phyloP scores from a whole-genome alignment of 2,329 filamentous ascomycete genomes.

The Beauveria sp. region DNA sequence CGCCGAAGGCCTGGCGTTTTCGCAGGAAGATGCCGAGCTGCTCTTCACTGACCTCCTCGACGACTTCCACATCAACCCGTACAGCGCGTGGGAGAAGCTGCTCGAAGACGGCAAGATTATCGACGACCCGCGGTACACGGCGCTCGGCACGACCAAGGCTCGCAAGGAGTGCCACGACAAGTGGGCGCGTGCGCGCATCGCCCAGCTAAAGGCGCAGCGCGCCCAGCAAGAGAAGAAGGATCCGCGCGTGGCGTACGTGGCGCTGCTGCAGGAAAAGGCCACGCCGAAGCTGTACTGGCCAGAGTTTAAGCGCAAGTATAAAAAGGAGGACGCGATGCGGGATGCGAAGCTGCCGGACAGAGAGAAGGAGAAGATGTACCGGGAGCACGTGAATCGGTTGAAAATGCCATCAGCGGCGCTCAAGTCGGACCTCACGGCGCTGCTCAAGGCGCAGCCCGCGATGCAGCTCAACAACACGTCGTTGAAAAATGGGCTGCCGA shows the following conservation, averaged over 20 bases:
- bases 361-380: slow-evolving; percentile 72
- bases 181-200: slow-evolving; percentile 75
- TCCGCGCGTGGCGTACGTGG: slow-evolving; percentile 73
- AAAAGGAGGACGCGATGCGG: slow-evolving; percentile 73
- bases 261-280: slow-evolving; percentile 72
- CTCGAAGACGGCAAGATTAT: slow-evolving; percentile 75
- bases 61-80: slow-evolving; percentile 77
- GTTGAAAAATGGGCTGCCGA: slow-evolving; percentile 49
- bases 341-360: slow-evolving; percentile 64
- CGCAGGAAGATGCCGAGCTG: slow-evolving; percentile 65
- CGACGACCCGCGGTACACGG: slow-evolving; percentile 80
- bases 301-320: slow-evolving; percentile 88
- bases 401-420: slow-evolving; percentile 58
- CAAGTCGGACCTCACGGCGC: slow-evolving; percentile 59
- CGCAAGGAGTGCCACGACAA: slow-evolving; percentile 76
- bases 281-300: slow-evolving; percentile 94
- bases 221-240: slow-evolving; percentile 74
- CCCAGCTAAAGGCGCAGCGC: slow-evolving; percentile 61
- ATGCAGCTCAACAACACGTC: slow-evolving; percentile 53
- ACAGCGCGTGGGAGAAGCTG: slow-evolving; percentile 84
- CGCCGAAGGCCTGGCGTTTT: slow-evolving; percentile 61
- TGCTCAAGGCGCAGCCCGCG: slow-evolving; percentile 56
- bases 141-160: slow-evolving; percentile 70
- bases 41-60: slow-evolving; percentile 82
- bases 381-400: slow-evolving; percentile 62